phyloP scores from a whole-genome alignment of 352 stramenopile species.

The Globisporangium paroecandrum region DNA sequence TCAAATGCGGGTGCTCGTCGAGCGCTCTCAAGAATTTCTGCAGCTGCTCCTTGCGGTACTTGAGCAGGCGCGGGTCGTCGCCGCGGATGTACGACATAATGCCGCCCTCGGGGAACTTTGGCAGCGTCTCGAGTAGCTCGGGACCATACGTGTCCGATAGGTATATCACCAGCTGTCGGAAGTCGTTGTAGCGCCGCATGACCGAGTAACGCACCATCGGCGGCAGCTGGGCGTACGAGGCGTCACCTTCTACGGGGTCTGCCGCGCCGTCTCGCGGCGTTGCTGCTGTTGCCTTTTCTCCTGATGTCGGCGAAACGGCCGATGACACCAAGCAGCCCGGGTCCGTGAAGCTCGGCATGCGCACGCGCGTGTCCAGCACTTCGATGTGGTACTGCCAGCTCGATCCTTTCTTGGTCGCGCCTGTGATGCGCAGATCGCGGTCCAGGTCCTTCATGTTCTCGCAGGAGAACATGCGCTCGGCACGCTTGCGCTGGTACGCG shows the following conservation, averaged over 20 bases:
- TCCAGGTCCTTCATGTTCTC: slow-evolving; percentile 29
- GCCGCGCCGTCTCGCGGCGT: not conserved
- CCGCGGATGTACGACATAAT: slow-evolving; percentile 72
- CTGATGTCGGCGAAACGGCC: slow-evolving; percentile 9
- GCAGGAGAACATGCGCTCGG: slow-evolving; percentile 20
- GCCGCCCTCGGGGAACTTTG: slow-evolving; percentile 65
- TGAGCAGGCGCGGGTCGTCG: slow-evolving; percentile 68
- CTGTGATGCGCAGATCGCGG: slow-evolving; percentile 70
- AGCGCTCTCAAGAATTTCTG: slow-evolving; percentile 59
- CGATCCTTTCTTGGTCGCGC: slow-evolving; percentile 54
- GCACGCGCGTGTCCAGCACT: slow-evolving; percentile 59
- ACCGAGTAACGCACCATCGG: slow-evolving; percentile 78
- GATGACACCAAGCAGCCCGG: slow-evolving; percentile 17
- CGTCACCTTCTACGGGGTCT: slow-evolving; percentile 1
- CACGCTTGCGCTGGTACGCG: slow-evolving; percentile 19
- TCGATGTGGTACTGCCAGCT: slow-evolving; percentile 84
- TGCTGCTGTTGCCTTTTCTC: slow-evolving; percentile 5
- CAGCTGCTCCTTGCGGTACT: slow-evolving; percentile 59
- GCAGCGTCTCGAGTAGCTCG: slow-evolving; percentile 43
- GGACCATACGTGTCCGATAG: slow-evolving; percentile 46
- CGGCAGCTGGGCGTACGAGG: slow-evolving; percentile 41
- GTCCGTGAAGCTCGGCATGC: slow-evolving; percentile 22
- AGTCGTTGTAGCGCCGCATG: slow-evolving; percentile 78
- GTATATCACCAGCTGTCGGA: slow-evolving; percentile 60
- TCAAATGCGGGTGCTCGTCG: slow-evolving; percentile 53